Base-by-base conservation (phyloP, 1,284 basidiomycete species). In the Erythrobasidium hasegawianum region DNA sequence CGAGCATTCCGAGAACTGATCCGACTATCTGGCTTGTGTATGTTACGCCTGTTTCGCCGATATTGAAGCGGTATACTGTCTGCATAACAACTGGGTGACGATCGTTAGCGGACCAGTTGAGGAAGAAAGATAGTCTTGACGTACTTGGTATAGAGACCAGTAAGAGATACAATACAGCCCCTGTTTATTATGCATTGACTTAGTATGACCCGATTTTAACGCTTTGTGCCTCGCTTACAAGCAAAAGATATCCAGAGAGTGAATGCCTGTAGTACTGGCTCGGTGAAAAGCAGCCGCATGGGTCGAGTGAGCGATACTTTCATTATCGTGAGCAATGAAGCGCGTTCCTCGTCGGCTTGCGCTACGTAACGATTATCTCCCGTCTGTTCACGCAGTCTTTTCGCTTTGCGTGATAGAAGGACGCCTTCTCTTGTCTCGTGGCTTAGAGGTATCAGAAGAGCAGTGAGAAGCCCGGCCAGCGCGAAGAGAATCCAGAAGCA, bases 381-480 rank as follows among this genome's bases (percentile, higher is more conserved):
- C 1, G 76, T 74, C 26, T 71, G 68, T 26, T 69, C 65, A 3
- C 73, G 66, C 10, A 72, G 54, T 1, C 41, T 53, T 3, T 69
- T 70, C 0, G 73, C 72, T 43, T 71, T 69, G 38, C 73, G 68
- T 1, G 71, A 70, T 26, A 74, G 69, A 13, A 75, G 59, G n/a
- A 75, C 73, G 7, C 67, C 68, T 1, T 66, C 73, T 7, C 72
- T 67, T 1, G 72, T 75, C 52, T 74, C 72, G 3, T 68, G 43
- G 2, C 43, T 58, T 1, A 70, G 69, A 47, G 72, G 70, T 45
- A 71, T 57, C 54, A 73, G 49, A 27, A 67, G 43, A n/a, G 68
- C 5, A 2, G 81, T 82, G 72, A 82, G 83, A 2, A 74, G 75
- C 8, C 81, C 84, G 2, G 84, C 83, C 66, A 85, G 9, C 22